Percentiles rank a stretch among this genome's conserved stretches.
phyloP scores from a whole-genome alignment of 495 filamentous ascomycete genomes.

The Daldinia caldariorum region DNA sequence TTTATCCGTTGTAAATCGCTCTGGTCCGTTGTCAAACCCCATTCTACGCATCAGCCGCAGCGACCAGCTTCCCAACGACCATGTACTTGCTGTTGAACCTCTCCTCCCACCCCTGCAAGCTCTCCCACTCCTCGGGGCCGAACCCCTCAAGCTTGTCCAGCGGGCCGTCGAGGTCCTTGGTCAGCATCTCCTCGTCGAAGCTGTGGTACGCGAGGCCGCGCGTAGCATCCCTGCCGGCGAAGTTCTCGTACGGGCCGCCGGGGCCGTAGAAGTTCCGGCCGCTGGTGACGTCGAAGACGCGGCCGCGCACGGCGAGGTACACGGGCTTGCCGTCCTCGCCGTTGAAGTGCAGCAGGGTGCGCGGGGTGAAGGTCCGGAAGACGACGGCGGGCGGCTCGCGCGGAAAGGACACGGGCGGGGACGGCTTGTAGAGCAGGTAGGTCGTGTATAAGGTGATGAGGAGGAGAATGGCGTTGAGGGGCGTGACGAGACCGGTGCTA shows the following conservation, averaged over 20 bases:
- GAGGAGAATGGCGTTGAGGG: slow-evolving; percentile 81
- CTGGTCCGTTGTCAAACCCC: not conserved
- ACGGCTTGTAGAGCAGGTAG: slow-evolving; percentile 73
- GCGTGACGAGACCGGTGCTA: slow-evolving; percentile 71
- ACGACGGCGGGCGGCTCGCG: slow-evolving; percentile 78
- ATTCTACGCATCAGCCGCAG: slow-evolving; percentile 51
- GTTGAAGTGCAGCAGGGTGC: slow-evolving; percentile 86
- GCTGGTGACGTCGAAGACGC: slow-evolving; percentile 85
- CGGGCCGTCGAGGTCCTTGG: slow-evolving; percentile 86
- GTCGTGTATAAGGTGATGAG: slow-evolving; percentile 73
- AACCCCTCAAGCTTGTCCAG: slow-evolving; percentile 84
- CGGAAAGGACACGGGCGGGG: slow-evolving; percentile 64
- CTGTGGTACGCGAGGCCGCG: slow-evolving; percentile 89
- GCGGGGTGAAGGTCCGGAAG: slow-evolving; percentile 91
- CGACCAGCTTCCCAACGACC: slow-evolving; percentile 88
- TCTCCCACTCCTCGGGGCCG: slow-evolving; percentile 79
- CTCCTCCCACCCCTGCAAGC: slow-evolving; percentile 89
- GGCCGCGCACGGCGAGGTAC: slow-evolving; percentile 84
- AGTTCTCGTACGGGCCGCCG: slow-evolving; percentile 91
- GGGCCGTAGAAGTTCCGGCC: slow-evolving; percentile 94
- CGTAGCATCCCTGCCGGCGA: slow-evolving; percentile 93
- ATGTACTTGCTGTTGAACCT: slow-evolving; percentile 94
- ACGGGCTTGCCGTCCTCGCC: slow-evolving; percentile 78
- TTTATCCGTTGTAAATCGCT: not conserved
- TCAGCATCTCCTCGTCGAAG: slow-evolving; percentile 97